Evolutionary conservation across 2,329 filamentous ascomycete species (phyloP), one percentile per base, ranked within the genome.

Genomic region (Trichoderma harzianum): DNA sequence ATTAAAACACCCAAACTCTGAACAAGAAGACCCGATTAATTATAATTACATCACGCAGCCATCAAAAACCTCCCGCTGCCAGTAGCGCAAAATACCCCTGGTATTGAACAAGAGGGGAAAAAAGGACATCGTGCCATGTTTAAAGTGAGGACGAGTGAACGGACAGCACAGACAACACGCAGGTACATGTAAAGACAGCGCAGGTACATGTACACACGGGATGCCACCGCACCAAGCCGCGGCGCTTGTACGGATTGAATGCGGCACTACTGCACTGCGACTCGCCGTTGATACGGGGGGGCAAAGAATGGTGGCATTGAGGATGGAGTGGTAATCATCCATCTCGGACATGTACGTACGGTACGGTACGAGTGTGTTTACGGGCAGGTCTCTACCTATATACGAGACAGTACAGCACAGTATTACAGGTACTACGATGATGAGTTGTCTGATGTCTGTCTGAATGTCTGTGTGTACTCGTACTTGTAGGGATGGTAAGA

Each of bases 121-220:
- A 57, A 57, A 57, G 21, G 57, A 12, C 21, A 24, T 53, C 21
- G 47, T 24, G n/a, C 47, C 47, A 53, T 53, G 47, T 24, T 18
- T 8, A 14, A 34, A 34, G 18, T 10, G 16, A 18, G 7, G 18
- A 47, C 28, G 3, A 61, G n/a, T 11, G 60, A 16, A 32, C 7
- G 7, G 24, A 21, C n/a, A 3, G 39, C 8, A 53, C n/a, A 32
- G 43, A 43, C 39, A n/a, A n/a, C 47, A 67, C 64, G 24, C 64
- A 67, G 64, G 64, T 30, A 67, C 64, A 53, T 24, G n/a, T 12
- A n/a, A n/a, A n/a, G n/a, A n/a, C n/a, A n/a, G n/a, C 64, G 24
- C 64, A 67, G 64, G 64, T 30, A 67, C 64, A 53, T 24, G n/a
- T 12, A n/a, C n/a, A 53, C 47, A 53, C 47, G 43, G 43, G 39